A percentile compares a stretch with the other conserved stretches of the same genome.
These are phyloP conservation scores for Croton setiger DNA, from an alignment of 441 rosid species.

Conservation along the genomic window DNA sequence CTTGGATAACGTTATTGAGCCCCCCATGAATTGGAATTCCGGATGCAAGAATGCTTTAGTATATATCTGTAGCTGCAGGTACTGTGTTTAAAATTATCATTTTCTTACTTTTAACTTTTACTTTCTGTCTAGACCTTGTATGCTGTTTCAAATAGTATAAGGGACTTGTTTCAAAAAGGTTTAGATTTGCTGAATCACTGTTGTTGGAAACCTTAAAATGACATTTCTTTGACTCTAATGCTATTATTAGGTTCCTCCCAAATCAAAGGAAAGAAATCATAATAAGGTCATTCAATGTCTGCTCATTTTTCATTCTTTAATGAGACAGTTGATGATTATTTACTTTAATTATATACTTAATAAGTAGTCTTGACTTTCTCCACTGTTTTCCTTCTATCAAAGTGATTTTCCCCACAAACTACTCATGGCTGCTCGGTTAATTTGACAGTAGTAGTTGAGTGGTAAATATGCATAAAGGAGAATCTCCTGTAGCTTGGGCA, in stretches of 20 bases:
- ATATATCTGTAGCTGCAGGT: constrained; percentile 12
- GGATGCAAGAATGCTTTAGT: constrained; percentile 19
- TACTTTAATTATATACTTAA: background rate
- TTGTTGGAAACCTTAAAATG: constrained; percentile 14
- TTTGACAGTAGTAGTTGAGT: background rate
- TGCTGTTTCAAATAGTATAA: constrained; percentile 14
- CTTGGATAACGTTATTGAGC: constrained; percentile 29
- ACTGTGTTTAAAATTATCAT: background rate
- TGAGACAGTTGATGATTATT: background rate
- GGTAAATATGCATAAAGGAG: background rate
- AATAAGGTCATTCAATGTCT: background rate
- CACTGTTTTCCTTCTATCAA: background rate
- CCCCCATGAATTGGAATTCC: constrained; percentile 19
- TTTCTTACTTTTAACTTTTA: background rate
- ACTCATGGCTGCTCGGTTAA: constrained; percentile 1
- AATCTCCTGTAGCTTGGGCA: background rate
- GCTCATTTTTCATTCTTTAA: background rate
- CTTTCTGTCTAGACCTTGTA: constrained; percentile 8
- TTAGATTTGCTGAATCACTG: constrained; percentile 7
- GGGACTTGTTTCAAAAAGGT: constrained; percentile 7
- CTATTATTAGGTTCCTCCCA: background rate
- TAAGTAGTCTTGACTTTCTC: background rate
- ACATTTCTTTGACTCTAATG: constrained; percentile 5
- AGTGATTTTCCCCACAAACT: background rate
- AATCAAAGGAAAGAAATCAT: constrained; percentile 5